Evolutionary conservation across 2,329 filamentous ascomycete genomes (phyloP), one percentile per base, ranked within the genome.

Genomic region (Albophoma yamanashiensis): DNA sequence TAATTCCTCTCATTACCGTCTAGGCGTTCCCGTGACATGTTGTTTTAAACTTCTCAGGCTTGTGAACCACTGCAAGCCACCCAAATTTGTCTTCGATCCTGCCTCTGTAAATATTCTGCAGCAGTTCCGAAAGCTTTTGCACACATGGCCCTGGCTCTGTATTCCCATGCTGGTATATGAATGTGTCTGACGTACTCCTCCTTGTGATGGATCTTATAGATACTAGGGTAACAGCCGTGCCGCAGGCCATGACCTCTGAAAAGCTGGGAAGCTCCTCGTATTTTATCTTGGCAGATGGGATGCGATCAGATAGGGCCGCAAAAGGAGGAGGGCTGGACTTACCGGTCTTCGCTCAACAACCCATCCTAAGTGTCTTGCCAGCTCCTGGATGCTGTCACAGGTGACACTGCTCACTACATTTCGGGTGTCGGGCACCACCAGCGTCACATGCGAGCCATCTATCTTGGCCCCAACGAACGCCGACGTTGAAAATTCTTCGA

Each of bases 401-500:
- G 86, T 89, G 38, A 88, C 84, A 56, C 82, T 86, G 67, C 84
- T 80, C 70, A 89, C 87, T 7, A 86, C 83, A 64, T 83, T 87
- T 64, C 81, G 82, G 69, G 42, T 58, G 20, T 60, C 47, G 4
- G 59, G 56, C 4, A 60, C 50, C 12, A 55, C 56, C 17, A 60
- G 42, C 11, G 38, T 55, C 12, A 40, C 38, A 15, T 52, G 20
- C 1, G 55, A 55, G 17, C 58, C 61, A 7, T 38, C 50, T 50
- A 81, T 84, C 39, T 78, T 79, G 14, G 88, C 79, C 2, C 86
- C 87, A 59, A 89, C 79, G 67, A 89, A 89, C 0, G 83, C 86
- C 20, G 79, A 82, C 0, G 86, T 89, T 4, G 82, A 86, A 67
- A 89, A 89, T 72, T 89, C 87, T 60, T 89, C 87, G 47, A 89